Base-by-base conservation (phyloP, 2,329 filamentous ascomycete genomes). In the Biscogniauxia marginata region DNA sequence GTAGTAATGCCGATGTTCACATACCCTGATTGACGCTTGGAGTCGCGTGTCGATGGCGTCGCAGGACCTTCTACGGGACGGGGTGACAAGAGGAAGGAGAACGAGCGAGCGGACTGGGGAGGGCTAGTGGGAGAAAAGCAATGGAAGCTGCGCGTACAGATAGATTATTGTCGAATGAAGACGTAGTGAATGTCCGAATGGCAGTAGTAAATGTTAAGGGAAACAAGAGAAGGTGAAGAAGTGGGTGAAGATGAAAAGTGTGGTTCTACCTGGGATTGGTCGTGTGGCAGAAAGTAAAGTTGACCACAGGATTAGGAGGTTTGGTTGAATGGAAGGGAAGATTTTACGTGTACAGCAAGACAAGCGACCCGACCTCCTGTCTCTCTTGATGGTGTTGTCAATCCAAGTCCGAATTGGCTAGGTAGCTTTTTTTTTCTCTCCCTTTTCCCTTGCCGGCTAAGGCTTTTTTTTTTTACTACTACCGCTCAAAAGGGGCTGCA, bases 1-100 rank as follows among this genome's bases (percentile, higher is more conserved):
- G 25, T 21, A 50, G 53, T 57, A 49, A 61, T 56, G 54, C 53
- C 55, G 56, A 64, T 60, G 59, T 50, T 62, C 54, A 66, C 65
- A 46, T 67, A 67, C 65, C 62, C 56, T 59, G 55, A 50, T 49
- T 51, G 63, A 60, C 47, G 55, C 52, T 65, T 60, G 49, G 53
- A 63, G 68, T 73, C 72, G 72, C 73, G 73, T 74, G 67, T 73
- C 66, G 66, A 67, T 62, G 65, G 66, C 63, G 70, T 67, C 65
- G 67, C 66, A 66, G 61, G 59, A 63, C 59, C 56, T 55, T 59
- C 24, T 16, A 39, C 18, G 44, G 44, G 16, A 21, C 30, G 30
- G 13, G 13, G 30, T 6, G 30, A 52, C 59, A 57, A 25, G 34
- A 47, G 51, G 60, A 58, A 44, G 57, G 56, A 56, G 62, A 63